phyloP scores from a whole-genome alignment of 495 filamentous ascomycete species.

The Lentithecium fluviatile region DNA sequence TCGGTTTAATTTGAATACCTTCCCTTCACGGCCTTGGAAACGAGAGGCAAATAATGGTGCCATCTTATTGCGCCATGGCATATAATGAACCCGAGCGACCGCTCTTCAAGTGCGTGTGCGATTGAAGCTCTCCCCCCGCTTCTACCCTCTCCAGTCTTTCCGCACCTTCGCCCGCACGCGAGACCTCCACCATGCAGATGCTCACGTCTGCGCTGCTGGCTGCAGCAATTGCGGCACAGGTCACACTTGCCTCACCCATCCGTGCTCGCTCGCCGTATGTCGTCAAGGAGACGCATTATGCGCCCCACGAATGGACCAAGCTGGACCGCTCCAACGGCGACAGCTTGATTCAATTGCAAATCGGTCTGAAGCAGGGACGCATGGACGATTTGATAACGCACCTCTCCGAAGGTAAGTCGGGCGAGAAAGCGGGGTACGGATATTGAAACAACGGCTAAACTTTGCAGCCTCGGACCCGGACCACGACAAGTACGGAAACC shows the following conservation, averaged over 20 bases:
- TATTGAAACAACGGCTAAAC: slow-evolving; percentile 7
- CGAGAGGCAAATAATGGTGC: neutral
- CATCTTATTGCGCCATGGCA: neutral
- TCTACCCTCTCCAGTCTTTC: neutral
- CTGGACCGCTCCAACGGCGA: slow-evolving; percentile 48
- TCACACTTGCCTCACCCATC: slow-evolving; percentile 24
- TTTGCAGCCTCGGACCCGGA: slow-evolving; percentile 46
- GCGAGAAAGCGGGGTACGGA: neutral
- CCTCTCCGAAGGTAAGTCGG: slow-evolving; percentile 44
- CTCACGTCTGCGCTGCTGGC: slow-evolving; percentile 16
- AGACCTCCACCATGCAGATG: neutral
- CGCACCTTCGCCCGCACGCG: neutral
- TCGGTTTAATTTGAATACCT: neutral
- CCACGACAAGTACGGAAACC: slow-evolving; percentile 48
- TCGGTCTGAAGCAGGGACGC: slow-evolving; percentile 48
- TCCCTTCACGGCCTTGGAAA: neutral
- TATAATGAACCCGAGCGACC: too few relatives aligned
- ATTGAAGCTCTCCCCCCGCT: neutral
- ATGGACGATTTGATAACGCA: slow-evolving; percentile 47
- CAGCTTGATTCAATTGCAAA: slow-evolving; percentile 43
- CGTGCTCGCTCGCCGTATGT: slow-evolving; percentile 44
- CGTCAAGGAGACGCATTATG: slow-evolving; percentile 54
- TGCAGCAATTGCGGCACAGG: slow-evolving; percentile 26
- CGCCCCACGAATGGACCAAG: slow-evolving; percentile 51
- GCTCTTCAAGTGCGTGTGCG: too few relatives aligned